phyloP scores from a whole-genome alignment of 345 rosid species.

The Syzygium oleosum region DNA sequence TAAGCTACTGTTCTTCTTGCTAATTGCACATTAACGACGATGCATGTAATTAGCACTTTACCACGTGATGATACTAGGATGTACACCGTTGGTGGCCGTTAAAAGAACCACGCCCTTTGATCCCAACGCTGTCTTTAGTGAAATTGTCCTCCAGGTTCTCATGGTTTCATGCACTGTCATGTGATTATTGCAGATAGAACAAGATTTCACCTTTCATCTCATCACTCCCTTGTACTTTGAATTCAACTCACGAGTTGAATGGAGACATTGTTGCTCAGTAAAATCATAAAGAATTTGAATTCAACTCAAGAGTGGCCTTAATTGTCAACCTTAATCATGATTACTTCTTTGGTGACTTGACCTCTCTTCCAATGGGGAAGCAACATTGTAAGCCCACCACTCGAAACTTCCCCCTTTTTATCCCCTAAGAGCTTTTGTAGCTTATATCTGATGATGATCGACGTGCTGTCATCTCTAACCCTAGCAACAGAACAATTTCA shows the following conservation, averaged over 20 bases:
- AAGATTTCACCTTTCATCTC: background rate
- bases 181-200: background rate
- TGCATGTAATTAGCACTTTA: background rate
- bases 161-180: background rate
- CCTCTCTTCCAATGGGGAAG: background rate
- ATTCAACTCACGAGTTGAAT: background rate
- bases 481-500: background rate
- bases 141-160: background rate
- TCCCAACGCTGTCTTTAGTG: background rate
- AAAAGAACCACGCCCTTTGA: background rate
- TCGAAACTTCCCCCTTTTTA: background rate
- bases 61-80: background rate
- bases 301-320: background rate
- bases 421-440: background rate
- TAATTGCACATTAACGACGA: background rate
- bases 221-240: background rate
- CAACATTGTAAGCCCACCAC: background rate
- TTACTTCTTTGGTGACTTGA: background rate
- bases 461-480: background rate
- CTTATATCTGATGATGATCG: background rate
- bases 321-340: slow-evolving; percentile 4
- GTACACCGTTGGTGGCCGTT: background rate
- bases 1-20: background rate
- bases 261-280: background rate
- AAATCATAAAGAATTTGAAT: background rate